Conservation (phyloP, 1,284 basidiomycete genomes). For the Cystobasidium slooffiae region DNA sequence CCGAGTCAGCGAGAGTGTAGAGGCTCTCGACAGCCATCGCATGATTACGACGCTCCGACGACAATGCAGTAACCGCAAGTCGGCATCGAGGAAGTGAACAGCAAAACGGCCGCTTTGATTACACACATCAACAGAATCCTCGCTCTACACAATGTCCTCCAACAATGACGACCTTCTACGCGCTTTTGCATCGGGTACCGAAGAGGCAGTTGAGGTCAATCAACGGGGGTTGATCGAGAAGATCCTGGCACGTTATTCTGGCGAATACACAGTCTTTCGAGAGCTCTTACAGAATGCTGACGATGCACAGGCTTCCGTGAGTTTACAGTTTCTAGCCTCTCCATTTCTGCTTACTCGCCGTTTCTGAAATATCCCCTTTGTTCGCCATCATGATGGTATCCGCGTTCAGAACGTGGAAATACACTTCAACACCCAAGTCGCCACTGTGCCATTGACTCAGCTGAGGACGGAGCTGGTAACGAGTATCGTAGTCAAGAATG, state of each 20-base stretch:
- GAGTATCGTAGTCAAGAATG: constrained; percentile 73
- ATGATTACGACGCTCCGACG: too few relatives aligned
- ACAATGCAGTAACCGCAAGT: too few relatives aligned
- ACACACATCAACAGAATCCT: not conserved
- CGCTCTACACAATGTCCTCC: not conserved
- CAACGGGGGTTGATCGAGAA: constrained; percentile 90
- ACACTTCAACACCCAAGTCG: constrained; percentile 58
- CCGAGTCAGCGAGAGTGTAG: too few relatives aligned
- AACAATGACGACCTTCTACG: constrained; percentile 36
- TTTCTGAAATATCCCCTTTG: constrained; percentile 12
- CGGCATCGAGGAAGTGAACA: too few relatives aligned
- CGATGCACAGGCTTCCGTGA: constrained; percentile 72
- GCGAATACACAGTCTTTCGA: constrained; percentile 67
- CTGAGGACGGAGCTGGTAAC: constrained; percentile 55
- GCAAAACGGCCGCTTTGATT: too few relatives aligned
- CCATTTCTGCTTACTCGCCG: constrained; percentile 31
- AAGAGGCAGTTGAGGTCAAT: constrained; percentile 90
- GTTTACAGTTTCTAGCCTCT: not conserved
- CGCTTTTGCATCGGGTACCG: constrained; percentile 61
- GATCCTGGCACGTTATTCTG: constrained; percentile 86
- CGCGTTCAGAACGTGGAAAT: constrained; percentile 49
- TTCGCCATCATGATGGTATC: not conserved
- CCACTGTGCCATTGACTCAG: constrained; percentile 46
- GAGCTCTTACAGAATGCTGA: constrained; percentile 95
- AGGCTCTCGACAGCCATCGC: too few relatives aligned